Conservation (phyloP, 2,329 filamentous ascomycete species). For the Orbilia blumenaviensis region DNA sequence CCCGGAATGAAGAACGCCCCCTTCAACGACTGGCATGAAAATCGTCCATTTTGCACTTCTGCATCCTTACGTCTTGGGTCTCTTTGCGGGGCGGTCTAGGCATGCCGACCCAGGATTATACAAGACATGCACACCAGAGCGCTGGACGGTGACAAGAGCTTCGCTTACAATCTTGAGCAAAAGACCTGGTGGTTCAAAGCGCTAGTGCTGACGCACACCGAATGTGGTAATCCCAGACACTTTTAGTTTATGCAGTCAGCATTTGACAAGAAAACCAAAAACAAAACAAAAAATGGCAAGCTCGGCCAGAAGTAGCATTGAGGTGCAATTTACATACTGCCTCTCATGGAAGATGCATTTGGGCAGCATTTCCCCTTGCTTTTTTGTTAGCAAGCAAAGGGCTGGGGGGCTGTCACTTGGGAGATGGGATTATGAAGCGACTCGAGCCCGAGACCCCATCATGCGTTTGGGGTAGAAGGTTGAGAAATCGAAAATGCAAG, state of each 20-base stretch:
- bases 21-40: constrained; percentile 4
- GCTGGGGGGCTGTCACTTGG: neutral
- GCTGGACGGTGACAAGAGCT: constrained; percentile 22
- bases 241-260: constrained; percentile 54
- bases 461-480: constrained; percentile 24
- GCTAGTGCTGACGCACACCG: constrained; percentile 54
- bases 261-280: constrained; percentile 46
- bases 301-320: constrained; percentile 23
- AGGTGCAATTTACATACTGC: constrained; percentile 23
- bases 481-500: constrained; percentile 41
- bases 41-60: constrained; percentile 14
- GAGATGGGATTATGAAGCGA: constrained; percentile 13
- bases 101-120: constrained; percentile 1
- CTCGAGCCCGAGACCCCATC: neutral
- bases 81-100: constrained; percentile 23
- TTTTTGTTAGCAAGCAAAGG: constrained; percentile 18
- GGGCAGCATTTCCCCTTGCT: neutral
- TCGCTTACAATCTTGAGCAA: constrained; percentile 26
- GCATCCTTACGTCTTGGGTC: constrained; percentile 15
- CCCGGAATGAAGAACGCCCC: constrained; percentile 23
- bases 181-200: constrained; percentile 42
- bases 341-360: constrained; percentile 4
- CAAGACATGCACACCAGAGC: constrained; percentile 33
- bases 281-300: constrained; percentile 18
- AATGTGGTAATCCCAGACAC: constrained; percentile 53